Percentiles rank a stretch among this genome's conserved stretches.
phyloP scores from a whole-genome alignment of 306 rosid species.

The Malus sieversii region DNA sequence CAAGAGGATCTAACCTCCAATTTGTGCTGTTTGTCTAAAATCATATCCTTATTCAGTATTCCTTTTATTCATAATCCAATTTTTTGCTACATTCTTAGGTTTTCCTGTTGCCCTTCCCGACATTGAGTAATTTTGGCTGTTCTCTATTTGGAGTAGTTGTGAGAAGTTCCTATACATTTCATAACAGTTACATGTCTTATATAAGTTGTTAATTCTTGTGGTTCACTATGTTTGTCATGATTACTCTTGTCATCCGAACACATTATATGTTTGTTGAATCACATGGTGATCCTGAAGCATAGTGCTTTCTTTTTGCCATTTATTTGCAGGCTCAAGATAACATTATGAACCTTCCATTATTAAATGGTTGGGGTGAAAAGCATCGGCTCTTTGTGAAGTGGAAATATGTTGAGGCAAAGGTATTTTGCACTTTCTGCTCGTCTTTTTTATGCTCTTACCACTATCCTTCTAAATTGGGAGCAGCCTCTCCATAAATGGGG shows the following conservation, averaged over 20 bases:
- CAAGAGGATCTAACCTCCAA: neutral
- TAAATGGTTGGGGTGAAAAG: conserved; percentile 98
- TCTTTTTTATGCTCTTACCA: neutral
- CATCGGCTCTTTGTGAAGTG: conserved; percentile 76
- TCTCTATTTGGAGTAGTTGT: neutral
- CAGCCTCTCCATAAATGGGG: too few species aligned
- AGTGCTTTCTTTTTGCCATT: conserved; percentile 6
- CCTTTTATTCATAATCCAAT: neutral
- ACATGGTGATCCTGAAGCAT: neutral
- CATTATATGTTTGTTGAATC: neutral
- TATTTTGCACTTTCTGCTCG: conserved; percentile 12
- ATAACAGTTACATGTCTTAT: neutral
- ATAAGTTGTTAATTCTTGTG: neutral
- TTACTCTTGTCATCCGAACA: neutral
- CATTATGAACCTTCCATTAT: conserved; percentile 80
- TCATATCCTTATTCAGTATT: neutral
- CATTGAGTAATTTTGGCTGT: neutral
- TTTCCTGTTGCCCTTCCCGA: neutral
- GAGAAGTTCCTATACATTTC: neutral
- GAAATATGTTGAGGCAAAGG: conserved; percentile 91
- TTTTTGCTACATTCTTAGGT: neutral
- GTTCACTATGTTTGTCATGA: neutral
- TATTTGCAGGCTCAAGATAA: conserved; percentile 89
- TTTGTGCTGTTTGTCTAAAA: neutral
- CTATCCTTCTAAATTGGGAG: neutral